A percentile compares a stretch with the other conserved stretches of the same genome.
Conservation (phyloP, 805 yeast species). For the Dipodascus albidus region DNA sequence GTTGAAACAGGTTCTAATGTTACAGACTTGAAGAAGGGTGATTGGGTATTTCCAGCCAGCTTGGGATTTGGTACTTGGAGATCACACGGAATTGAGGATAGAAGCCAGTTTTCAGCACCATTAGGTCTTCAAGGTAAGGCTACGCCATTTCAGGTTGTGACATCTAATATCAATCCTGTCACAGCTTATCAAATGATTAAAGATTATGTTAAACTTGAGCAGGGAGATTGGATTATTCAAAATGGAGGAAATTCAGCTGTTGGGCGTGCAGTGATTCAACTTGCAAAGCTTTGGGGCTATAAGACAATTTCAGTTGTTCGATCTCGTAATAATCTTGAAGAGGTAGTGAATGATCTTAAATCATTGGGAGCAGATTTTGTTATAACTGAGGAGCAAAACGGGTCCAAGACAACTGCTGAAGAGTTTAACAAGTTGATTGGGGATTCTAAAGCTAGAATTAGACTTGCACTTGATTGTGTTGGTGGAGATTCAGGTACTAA, state of each 20-base stretch:
- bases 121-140: constrained; percentile 26
- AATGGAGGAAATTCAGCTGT: constrained; percentile 96
- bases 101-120: constrained; percentile 32
- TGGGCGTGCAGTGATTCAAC: constrained; percentile 82
- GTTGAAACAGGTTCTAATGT: constrained; percentile 47
- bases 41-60: constrained; percentile 73
- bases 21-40: constrained; percentile 44
- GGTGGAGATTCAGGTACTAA: constrained; percentile 82
- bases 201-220: constrained; percentile 45
- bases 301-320: constrained; percentile 84
- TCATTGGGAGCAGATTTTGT: constrained; percentile 78
- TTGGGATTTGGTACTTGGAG: constrained; percentile 94
- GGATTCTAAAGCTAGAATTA: constrained; percentile 42
- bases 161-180: constrained; percentile 83
- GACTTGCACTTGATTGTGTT: constrained; percentile 80
- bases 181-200: constrained; percentile 86
- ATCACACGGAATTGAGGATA: constrained; percentile 47
- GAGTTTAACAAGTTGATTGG: constrained; percentile 33
- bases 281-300: constrained; percentile 65
- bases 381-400: constrained; percentile 77
- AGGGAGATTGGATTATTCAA: constrained; percentile 84
- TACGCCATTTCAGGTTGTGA: constrained; percentile 49
- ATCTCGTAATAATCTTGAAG: constrained; percentile 70
- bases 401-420: constrained; percentile 51
- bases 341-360: constrained; percentile 40